Base-by-base conservation (phyloP, 257 asterid genomes). In the Paraleonurus japonicus region DNA sequence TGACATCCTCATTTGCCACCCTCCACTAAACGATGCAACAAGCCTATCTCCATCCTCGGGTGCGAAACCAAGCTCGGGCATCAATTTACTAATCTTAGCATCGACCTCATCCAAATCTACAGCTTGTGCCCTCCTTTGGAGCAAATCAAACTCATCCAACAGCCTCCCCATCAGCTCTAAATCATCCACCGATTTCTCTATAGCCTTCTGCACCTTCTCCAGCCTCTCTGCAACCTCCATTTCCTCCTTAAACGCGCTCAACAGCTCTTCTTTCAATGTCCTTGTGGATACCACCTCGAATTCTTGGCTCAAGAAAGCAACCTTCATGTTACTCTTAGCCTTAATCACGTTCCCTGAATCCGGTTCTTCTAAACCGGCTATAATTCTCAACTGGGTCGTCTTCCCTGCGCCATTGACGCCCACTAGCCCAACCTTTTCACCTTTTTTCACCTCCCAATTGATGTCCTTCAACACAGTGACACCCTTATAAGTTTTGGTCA, bases 1-100 rank as follows among this genome's bases (percentile, higher is more conserved):
- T n/a, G 98, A 89, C 95, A 95, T 95, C 82, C 99, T 88, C 99
- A 95, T 95, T 71, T 95, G 99, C 99, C 99, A 95, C 45, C 99
- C 99, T 61, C 99, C 83, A 69, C 99, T 95, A 77, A 91, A 95
- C 1, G 99, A 95, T 5, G 99, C 99, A 72, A 95, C 99, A 5
- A 95, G 95, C 83, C 98, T 87, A 72, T 95, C 98, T 0, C 86
- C 81, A 75, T 95, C 99, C 85, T 95, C 98, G 0, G 89, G 86
- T 1, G 85, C 77, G 65, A 95, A 95, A 30, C 98, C 99, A 23
- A 95, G 96, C 70, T 95, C 99, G 1, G 99, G 99, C 90, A 95
- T 80, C 82, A 95, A 66, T 85, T 87, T 95, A 75, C 79, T 95
- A 70, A 95, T 89, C 84, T 95, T 95, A 6, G 81, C 86, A 79